These are phyloP conservation scores for Scolecobasidium constrictum DNA, from an alignment of 2,329 filamentous ascomycete genomes.

Conservation along the genomic window DNA sequence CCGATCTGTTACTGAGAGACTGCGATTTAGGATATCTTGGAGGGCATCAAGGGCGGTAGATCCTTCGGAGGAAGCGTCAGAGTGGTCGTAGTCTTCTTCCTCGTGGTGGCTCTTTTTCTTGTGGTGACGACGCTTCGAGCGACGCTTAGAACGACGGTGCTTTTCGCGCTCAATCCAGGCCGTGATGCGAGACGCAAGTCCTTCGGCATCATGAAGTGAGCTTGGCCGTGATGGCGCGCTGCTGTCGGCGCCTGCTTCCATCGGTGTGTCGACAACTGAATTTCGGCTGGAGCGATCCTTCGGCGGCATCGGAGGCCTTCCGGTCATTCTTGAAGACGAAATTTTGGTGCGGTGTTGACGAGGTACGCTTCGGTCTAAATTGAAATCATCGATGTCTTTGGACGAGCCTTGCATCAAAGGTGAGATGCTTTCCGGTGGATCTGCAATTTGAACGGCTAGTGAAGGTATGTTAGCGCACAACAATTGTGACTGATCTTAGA, in stretches of 20 bases:
- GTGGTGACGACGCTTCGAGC: slow-evolving; percentile 17
- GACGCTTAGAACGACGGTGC: slow-evolving; percentile 49
- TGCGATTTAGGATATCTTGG: slow-evolving; percentile 61
- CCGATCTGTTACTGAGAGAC: slow-evolving; percentile 20
- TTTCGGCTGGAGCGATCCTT: slow-evolving; percentile 15
- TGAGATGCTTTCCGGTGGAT: slow-evolving; percentile 32
- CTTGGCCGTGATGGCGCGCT: slow-evolving; percentile 5
- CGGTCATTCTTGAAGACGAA: slow-evolving; percentile 29
- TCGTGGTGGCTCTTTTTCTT: too few relatives aligned
- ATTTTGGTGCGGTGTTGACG: slow-evolving; percentile 27
- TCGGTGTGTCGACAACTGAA: not conserved
- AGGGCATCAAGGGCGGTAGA: slow-evolving; percentile 68
- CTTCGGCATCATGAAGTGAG: slow-evolving; percentile 2
- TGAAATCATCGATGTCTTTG: slow-evolving; percentile 31
- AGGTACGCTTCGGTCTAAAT: slow-evolving; percentile 26
- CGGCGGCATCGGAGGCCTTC: slow-evolving; percentile 23
- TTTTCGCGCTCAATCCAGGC: slow-evolving; percentile 73
- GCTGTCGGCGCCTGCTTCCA: slow-evolving; percentile 3
- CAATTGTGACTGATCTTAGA: not conserved
- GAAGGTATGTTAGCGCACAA: not conserved
- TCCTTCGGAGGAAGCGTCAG: slow-evolving; percentile 52
- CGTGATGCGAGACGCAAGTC: slow-evolving; percentile 2
- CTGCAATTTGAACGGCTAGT: slow-evolving; percentile 35
- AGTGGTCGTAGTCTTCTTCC: slow-evolving; percentile 10
- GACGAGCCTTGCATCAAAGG: slow-evolving; percentile 34